phyloP scores from a whole-genome alignment of 305 asterid species.

The Withania somnifera region DNA sequence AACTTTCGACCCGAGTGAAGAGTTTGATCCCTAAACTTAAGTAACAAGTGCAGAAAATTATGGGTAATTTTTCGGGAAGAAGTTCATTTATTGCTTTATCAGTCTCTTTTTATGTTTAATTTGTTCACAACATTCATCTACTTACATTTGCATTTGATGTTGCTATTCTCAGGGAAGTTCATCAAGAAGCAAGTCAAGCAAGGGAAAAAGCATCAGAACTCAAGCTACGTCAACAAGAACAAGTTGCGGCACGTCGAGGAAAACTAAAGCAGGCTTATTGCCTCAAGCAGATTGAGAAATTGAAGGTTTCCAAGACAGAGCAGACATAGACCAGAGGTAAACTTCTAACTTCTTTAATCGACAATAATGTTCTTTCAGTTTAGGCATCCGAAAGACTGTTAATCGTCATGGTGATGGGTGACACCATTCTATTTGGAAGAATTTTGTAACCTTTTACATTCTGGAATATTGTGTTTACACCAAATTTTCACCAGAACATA shows the following conservation, averaged over 20 bases:
- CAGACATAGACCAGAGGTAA: slow-evolving; percentile 10
- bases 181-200: slow-evolving; percentile 78
- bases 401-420: neutral
- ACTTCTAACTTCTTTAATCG: neutral
- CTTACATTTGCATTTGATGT: neutral
- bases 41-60: neutral
- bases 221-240: slow-evolving; percentile 74
- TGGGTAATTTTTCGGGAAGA: neutral
- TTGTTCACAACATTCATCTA: neutral
- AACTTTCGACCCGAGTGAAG: neutral
- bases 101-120: neutral
- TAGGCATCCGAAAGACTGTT: neutral
- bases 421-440: neutral
- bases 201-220: slow-evolving; percentile 76
- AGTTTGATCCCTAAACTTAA: neutral
- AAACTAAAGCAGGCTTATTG: slow-evolving; percentile 85
- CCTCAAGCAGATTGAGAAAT: slow-evolving; percentile 69
- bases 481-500: neutral
- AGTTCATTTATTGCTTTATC: neutral
- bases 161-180: slow-evolving; percentile 65
- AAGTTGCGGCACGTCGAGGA: slow-evolving; percentile 67
- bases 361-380: neutral
- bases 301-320: slow-evolving; percentile 63
- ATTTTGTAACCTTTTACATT: neutral
- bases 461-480: neutral